Conservation (phyloP, 768 basidiomycete species). For the Russula dissimulans region DNA sequence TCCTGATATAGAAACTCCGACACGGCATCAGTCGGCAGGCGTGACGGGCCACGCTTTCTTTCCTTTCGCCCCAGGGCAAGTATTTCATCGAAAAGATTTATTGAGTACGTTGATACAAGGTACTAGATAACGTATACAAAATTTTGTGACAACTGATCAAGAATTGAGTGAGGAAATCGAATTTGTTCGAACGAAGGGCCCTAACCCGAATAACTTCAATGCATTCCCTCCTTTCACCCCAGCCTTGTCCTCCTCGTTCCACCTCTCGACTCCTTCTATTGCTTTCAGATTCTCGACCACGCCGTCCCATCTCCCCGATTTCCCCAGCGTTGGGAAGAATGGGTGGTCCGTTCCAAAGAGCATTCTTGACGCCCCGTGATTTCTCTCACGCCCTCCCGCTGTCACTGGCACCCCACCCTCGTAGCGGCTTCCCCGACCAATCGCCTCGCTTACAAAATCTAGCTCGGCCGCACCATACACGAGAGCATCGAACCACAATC, state of each 20-base stretch:
- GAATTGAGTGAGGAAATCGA: too few relatives aligned
- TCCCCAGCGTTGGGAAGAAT: constrained; percentile 76
- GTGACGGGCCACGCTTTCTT: too few relatives aligned
- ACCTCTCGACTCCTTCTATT: constrained; percentile 55
- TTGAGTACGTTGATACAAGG: too few relatives aligned
- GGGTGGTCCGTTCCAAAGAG: constrained; percentile 86
- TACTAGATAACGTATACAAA: too few relatives aligned
- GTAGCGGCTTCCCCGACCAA: constrained; percentile 51
- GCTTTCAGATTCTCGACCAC: constrained; percentile 81
- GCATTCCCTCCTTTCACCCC: constrained; percentile 70
- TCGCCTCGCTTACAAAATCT: constrained; percentile 61
- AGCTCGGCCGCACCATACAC: constrained; percentile 83
- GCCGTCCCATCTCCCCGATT: constrained; percentile 68
- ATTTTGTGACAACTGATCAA: too few relatives aligned
- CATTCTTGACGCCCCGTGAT: constrained; percentile 48
- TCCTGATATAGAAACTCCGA: too few relatives aligned
- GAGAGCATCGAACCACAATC: constrained; percentile 79
- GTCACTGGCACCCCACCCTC: constrained; percentile 12
- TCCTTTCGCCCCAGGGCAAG: too few relatives aligned
- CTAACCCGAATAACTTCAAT: constrained; percentile 50
- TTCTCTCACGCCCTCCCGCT: constrained; percentile 26
- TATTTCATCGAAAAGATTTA: too few relatives aligned
- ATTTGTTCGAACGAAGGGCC: too few relatives aligned
- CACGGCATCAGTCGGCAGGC: too few relatives aligned
- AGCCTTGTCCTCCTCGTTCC: constrained; percentile 49